Conservation (phyloP, 1,284 basidiomycete species). For the Ganoderma lucidum region DNA sequence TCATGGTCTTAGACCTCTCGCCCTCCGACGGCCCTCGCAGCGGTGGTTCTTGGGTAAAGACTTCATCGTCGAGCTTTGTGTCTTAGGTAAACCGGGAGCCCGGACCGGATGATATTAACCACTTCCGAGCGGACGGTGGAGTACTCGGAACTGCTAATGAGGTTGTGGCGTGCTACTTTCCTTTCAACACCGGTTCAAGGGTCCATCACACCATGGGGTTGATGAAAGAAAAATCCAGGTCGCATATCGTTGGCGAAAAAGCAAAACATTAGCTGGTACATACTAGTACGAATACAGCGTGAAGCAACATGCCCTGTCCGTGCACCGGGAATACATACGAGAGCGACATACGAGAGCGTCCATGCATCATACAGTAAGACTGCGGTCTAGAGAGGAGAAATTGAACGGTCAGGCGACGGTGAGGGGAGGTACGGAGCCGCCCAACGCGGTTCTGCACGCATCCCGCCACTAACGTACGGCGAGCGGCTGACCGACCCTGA, state of each 20-base stretch:
- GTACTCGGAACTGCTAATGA: not conserved
- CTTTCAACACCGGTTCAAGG: not conserved
- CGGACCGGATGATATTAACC: constrained; percentile 6
- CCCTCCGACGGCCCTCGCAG: not conserved
- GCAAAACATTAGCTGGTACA: not conserved
- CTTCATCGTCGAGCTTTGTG: not conserved
- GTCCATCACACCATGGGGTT: not conserved
- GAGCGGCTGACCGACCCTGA: not conserved
- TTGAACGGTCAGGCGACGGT: not conserved
- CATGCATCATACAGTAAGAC: not conserved
- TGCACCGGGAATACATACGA: constrained; percentile 1
- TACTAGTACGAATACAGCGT: constrained; percentile 2
- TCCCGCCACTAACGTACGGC: not conserved
- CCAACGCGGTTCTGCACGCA: not conserved
- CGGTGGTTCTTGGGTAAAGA: not conserved
- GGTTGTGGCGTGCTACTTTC: not conserved
- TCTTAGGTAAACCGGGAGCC: not conserved
- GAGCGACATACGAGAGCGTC: constrained; percentile 7
- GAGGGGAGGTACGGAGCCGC: not conserved
- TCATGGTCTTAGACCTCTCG: not conserved
- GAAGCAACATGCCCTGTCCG: not conserved
- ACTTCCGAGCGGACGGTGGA: not conserved
- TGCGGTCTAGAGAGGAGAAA: not conserved
- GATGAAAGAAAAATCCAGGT: not conserved
- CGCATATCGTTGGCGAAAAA: not conserved